phyloP scores from a whole-genome alignment of 2,329 filamentous ascomycete species.

The Pseudofabraea citricarpa region DNA sequence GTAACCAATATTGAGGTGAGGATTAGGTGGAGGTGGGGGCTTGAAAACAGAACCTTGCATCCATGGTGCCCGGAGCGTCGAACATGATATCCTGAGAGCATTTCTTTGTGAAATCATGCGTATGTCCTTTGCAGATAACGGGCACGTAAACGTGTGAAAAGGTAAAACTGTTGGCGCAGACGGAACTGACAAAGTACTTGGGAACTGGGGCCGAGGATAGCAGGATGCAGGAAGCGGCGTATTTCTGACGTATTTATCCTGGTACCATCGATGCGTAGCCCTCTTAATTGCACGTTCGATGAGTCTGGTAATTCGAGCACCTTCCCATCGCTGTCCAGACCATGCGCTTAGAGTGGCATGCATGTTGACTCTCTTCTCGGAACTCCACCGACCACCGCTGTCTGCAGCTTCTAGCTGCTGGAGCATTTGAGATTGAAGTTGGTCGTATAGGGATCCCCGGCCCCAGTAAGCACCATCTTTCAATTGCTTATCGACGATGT shows the following conservation, averaged over 20 bases:
- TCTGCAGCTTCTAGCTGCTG: slow-evolving; percentile 26
- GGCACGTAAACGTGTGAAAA: slow-evolving; percentile 97
- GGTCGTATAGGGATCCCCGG: slow-evolving; percentile 58
- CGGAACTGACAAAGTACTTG: slow-evolving; percentile 68
- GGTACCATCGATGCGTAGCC: slow-evolving; percentile 82
- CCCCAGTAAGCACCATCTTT: slow-evolving; percentile 86
- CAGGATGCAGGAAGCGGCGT: slow-evolving; percentile 48
- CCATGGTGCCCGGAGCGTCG: slow-evolving; percentile 83
- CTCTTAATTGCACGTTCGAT: slow-evolving; percentile 79
- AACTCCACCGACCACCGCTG: slow-evolving; percentile 26
- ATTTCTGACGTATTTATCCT: slow-evolving; percentile 66
- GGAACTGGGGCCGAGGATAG: slow-evolving; percentile 72
- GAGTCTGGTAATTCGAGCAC: slow-evolving; percentile 75
- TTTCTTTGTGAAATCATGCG: slow-evolving; percentile 94
- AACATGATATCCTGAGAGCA: slow-evolving; percentile 85
- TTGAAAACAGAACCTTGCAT: slow-evolving; percentile 73
- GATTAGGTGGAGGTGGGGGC: slow-evolving; percentile 78
- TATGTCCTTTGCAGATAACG: slow-evolving; percentile 85
- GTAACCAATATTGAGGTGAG: slow-evolving; percentile 88
- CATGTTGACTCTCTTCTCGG: slow-evolving; percentile 29
- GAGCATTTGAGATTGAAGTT: slow-evolving; percentile 40
- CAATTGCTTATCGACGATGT: slow-evolving; percentile 86
- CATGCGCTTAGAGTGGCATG: slow-evolving; percentile 44
- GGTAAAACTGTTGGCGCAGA: slow-evolving; percentile 90
- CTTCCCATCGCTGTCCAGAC: slow-evolving; percentile 80